Percentiles rank a stretch among this genome's conserved stretches.
Conservation (phyloP, 257 asterid species). For the Fraxinus anomala region DNA sequence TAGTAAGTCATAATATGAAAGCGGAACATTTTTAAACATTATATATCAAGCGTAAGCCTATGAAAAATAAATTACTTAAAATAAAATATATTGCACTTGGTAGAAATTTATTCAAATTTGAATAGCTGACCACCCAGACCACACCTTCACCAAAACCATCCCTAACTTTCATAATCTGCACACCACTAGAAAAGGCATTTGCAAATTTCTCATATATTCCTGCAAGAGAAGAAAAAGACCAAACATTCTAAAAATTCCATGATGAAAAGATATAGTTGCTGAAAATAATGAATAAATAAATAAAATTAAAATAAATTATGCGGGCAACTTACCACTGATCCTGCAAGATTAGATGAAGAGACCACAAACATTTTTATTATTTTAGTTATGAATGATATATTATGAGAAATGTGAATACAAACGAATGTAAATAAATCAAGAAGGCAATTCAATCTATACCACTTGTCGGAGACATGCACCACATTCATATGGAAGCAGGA, state of each 20-base stretch:
- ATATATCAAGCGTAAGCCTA: neutral
- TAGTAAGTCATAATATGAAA: conserved; percentile 6
- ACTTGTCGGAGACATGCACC: neutral
- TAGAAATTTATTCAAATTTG: neutral
- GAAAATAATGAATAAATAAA: neutral
- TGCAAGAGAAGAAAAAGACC: conserved; percentile 34
- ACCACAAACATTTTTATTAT: neutral
- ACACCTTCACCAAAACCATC: conserved; percentile 92
- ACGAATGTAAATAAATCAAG: neutral
- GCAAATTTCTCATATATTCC: conserved; percentile 86
- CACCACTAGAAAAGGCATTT: conserved; percentile 68
- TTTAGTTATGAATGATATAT: neutral
- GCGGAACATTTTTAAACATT: neutral
- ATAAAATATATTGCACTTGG: neutral
- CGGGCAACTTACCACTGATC: conserved; percentile 16
- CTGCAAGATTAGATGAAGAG: conserved; percentile 42
- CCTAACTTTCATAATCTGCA: conserved; percentile 82
- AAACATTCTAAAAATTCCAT: neutral
- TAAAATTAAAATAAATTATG: neutral
- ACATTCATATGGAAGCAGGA: conserved; percentile 12
- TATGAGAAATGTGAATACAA: neutral
- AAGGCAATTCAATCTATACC: neutral
- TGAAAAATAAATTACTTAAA: neutral
- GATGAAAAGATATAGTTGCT: no score
- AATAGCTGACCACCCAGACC: conserved; percentile 54